Evolutionary conservation across 192 early-diverging fungal genomes (phyloP).

Genomic region (Umbelopsis isabellina): DNA sequence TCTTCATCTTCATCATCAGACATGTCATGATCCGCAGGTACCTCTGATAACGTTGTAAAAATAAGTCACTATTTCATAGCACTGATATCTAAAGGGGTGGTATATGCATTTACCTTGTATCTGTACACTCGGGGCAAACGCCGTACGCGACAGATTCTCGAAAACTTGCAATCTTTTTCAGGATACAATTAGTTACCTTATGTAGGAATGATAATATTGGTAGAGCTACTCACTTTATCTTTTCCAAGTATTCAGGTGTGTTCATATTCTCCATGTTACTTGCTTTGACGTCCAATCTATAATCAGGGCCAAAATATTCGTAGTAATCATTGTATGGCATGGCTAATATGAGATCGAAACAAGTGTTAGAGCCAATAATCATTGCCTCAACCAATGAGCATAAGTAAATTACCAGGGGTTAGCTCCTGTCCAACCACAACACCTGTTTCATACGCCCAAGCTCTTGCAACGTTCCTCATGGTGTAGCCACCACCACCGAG

Average conservation of each 20-base stretch:
- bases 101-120: slow-evolving; percentile 62
- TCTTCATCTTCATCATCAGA: slow-evolving; percentile 75
- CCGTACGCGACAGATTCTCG: slow-evolving; percentile 67
- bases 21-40: slow-evolving; percentile 68
- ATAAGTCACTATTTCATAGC: not conserved
- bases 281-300: slow-evolving; percentile 80
- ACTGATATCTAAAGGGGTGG: not conserved
- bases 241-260: slow-evolving; percentile 81
- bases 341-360: slow-evolving; percentile 34
- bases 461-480: slow-evolving; percentile 93
- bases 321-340: slow-evolving; percentile 90
- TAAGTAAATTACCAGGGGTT: slow-evolving; percentile 54
- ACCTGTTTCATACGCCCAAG: slow-evolving; percentile 96
- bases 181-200: not conserved
- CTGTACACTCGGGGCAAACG: slow-evolving; percentile 78
- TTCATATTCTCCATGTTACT: slow-evolving; percentile 93
- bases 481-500: slow-evolving; percentile 98
- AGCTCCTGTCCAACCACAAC: slow-evolving; percentile 77
- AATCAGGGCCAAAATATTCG: slow-evolving; percentile 92
- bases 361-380: not conserved
- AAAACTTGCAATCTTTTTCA: slow-evolving; percentile 53
- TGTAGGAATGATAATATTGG: not conserved
- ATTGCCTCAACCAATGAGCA: not conserved
- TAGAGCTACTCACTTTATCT: slow-evolving; percentile 64
- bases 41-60: slow-evolving; percentile 50